phyloP scores from a whole-genome alignment of 139 green algal species.

The Haematococcus lacustris region DNA sequence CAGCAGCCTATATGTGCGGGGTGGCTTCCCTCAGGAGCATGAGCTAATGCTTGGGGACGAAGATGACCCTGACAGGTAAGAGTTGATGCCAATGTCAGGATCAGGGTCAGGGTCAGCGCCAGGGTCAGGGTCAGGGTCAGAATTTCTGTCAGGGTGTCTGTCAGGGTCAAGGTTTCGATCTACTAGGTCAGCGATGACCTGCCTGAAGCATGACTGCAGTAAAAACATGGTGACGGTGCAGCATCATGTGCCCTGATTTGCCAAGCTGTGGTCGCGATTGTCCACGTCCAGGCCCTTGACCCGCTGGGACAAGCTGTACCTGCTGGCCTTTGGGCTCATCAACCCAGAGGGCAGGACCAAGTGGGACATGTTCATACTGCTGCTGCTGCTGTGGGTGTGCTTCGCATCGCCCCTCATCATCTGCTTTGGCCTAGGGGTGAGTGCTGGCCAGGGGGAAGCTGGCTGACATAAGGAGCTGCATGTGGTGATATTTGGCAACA shows the following conservation, averaged over 20 bases:
- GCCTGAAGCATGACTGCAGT: not conserved
- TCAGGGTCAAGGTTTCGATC: not conserved
- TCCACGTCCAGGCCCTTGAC: slow-evolving; percentile 8
- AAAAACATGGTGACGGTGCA: not conserved
- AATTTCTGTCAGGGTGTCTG: not conserved
- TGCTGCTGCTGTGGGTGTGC: slow-evolving; percentile 36
- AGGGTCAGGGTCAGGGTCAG: not conserved
- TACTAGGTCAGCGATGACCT: not conserved
- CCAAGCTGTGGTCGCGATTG: not conserved
- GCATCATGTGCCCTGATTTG: not conserved
- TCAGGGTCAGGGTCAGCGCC: not conserved
- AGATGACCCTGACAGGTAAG: slow-evolving; percentile 3
- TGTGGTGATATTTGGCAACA: too few relatives aligned
- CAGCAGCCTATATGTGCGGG: not conserved
- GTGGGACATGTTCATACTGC: slow-evolving; percentile 41
- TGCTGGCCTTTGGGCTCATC: slow-evolving; percentile 19
- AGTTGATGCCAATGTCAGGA: not conserved
- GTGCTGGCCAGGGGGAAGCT: too few relatives aligned
- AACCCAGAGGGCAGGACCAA: slow-evolving; percentile 23
- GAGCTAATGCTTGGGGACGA: slow-evolving; percentile 1
- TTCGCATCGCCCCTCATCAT: slow-evolving; percentile 35
- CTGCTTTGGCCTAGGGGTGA: slow-evolving; percentile 36
- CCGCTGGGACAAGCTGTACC: slow-evolving; percentile 1
- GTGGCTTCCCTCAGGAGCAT: not conserved
- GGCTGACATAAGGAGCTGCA: too few relatives aligned